Base-by-base conservation (phyloP, 345 rosid genomes). In the Turnera subulata region DNA sequence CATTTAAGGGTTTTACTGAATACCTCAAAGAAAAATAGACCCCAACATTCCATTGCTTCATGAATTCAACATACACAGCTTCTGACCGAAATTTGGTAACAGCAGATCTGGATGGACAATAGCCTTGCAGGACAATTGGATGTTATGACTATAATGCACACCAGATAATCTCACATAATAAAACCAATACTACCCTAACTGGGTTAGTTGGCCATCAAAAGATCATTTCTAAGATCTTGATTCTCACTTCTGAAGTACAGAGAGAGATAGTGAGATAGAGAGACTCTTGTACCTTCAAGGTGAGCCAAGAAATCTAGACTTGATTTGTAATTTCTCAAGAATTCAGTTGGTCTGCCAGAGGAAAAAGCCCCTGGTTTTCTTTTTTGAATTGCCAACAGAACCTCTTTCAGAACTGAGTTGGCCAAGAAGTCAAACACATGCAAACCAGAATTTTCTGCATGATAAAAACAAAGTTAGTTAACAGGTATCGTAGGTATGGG, bases 291-390 rank as follows among this genome's bases (percentile, higher is more conserved):
- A 93, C 99, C 99, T 90, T 94, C 96, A 63, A 94, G 89, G 77
- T 81, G 71, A 59, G 84, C 84, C 79, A 93, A 61, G 80, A 93
- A 89, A 61, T 85, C 80, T 18, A 87, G 72, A 79, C 95, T 93
- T 63, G 95, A 82, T 73, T 85, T 90, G 79, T 90, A 93, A 76
- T 93, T 93, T 59, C 71, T 84, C 66, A 94, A 76, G 86, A 94
- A 94, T 32, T 82, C 95, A 29, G 85, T 76, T 56, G 97, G 99
- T 64, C 96, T 88, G 76, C 99, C 99, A 29, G 99, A 95, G 59
- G 99, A 88, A 81, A 88, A 93, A n/a, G 92, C 96, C 69, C 95
- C 85, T 22, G 97, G 95, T 71, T 90, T 94, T 71, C 85, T 88
- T 73, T 81, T 89, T 72, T 94, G 97, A 71, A 90, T 85, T 39